phyloP scores from a whole-genome alignment of 768 basidiomycete genomes.

The Coprinellus micaceus region DNA sequence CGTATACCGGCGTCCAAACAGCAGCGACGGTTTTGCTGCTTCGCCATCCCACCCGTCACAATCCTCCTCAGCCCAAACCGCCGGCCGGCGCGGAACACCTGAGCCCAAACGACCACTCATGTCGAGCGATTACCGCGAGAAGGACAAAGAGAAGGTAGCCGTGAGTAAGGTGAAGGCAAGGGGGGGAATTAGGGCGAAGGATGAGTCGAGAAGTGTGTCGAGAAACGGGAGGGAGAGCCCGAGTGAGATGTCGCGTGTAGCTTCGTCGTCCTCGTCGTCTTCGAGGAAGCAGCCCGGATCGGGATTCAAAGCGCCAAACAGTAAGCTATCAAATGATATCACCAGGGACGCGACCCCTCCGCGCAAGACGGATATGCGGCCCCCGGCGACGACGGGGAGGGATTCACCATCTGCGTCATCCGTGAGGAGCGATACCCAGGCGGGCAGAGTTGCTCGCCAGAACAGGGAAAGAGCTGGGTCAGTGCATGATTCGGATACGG shows the following conservation, averaged over 20 bases:
- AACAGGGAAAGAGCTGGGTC: background rate
- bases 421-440: background rate
- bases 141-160: conserved; percentile 32
- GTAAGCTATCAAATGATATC: conserved; percentile 5
- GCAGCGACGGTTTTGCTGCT: background rate
- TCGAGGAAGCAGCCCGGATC: conserved; percentile 11
- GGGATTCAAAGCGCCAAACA: conserved; percentile 12
- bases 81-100: conserved; percentile 4
- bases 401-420: conserved; percentile 1
- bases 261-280: conserved; percentile 6
- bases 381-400: background rate
- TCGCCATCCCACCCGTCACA: background rate
- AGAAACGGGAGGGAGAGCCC: conserved; percentile 15
- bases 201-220: conserved; percentile 38
- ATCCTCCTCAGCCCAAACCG: background rate
- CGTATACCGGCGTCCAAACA: conserved; percentile 21
- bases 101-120: conserved; percentile 45
- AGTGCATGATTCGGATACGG: background rate
- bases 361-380: conserved; percentile 1
- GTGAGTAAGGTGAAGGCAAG: conserved; percentile 38
- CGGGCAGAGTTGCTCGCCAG: background rate
- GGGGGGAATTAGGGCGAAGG: conserved; percentile 43
- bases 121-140: conserved; percentile 42
- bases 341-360: background rate
- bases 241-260: background rate